Percentiles rank a stretch among this genome's conserved stretches.
Evolutionary conservation across 192 early-diverging fungal genomes (phyloP).

Genomic region (Backusella westeae): DNA sequence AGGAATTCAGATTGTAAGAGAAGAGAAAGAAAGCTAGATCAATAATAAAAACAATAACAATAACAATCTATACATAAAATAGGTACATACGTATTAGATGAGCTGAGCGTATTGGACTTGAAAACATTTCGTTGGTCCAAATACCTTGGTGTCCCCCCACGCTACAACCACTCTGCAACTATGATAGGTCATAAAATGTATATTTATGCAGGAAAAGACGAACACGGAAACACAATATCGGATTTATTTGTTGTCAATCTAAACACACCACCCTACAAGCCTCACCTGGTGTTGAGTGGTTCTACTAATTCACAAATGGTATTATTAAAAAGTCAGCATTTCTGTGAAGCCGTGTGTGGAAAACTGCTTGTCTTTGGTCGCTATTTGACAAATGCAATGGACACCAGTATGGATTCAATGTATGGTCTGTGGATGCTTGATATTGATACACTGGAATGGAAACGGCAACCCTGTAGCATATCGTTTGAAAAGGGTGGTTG

Average conservation of each 20-base stretch:
- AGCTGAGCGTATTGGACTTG: constrained; percentile 56
- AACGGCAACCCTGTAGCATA: constrained; percentile 43
- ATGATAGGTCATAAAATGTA: constrained; percentile 54
- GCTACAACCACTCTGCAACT: constrained; percentile 56
- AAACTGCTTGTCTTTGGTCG: constrained; percentile 53
- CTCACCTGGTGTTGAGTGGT: constrained; percentile 38
- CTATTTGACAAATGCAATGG: constrained; percentile 31
- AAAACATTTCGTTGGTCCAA: constrained; percentile 55
- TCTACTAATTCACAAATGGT: constrained; percentile 43
- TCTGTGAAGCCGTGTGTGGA: constrained; percentile 54
- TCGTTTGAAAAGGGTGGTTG: constrained; percentile 48
- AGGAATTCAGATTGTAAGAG: constrained; percentile 56
- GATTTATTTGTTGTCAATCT: constrained; percentile 57
- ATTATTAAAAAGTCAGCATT: constrained; percentile 56
- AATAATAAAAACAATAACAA: neutral
- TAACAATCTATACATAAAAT: neutral
- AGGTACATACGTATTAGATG: constrained; percentile 52
- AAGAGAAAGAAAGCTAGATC: neutral
- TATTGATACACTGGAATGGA: constrained; percentile 57
- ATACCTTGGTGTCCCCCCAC: constrained; percentile 42
- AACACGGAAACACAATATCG: constrained; percentile 45
- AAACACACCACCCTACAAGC: constrained; percentile 31
- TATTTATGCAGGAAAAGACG: constrained; percentile 60
- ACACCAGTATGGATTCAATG: constrained; percentile 18
- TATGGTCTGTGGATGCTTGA: constrained; percentile 61